Percentiles rank a stretch among this genome's conserved stretches.
Evolutionary conservation across 106 monocot genomes (phyloP).

Genomic region (Phalaenopsis equestris): DNA sequence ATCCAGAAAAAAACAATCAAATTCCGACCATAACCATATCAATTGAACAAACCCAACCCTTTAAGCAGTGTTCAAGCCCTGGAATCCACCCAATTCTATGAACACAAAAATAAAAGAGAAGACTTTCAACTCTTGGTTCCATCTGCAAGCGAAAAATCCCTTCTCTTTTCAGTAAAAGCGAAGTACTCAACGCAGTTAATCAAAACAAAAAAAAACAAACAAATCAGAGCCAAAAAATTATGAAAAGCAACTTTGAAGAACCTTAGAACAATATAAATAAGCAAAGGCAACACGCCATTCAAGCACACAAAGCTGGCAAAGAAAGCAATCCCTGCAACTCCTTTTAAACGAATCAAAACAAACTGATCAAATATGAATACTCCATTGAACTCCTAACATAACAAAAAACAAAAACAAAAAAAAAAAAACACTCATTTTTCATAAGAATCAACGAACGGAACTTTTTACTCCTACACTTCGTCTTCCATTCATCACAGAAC

Average conservation of each 20-base stretch:
- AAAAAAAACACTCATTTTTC: background rate
- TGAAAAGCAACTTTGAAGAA: background rate
- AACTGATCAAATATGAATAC: background rate
- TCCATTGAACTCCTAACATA: background rate
- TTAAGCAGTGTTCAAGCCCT: background rate
- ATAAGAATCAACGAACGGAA: background rate
- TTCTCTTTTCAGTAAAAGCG: background rate
- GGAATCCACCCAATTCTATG: background rate
- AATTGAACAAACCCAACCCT: background rate
- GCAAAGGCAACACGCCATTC: background rate
- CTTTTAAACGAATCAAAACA: background rate
- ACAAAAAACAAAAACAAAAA: background rate
- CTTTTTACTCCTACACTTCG: background rate
- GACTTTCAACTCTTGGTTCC: conserved; percentile 4
- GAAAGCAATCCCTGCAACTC: background rate
- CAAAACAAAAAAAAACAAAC: background rate
- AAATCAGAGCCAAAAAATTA: background rate
- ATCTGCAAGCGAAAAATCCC: conserved; percentile 9
- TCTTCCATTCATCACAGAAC: background rate
- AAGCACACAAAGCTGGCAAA: background rate
- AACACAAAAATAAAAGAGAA: background rate
- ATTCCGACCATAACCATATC: background rate
- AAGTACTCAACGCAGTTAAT: background rate
- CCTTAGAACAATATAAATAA: background rate
- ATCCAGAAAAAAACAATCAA: conserved; percentile 1